phyloP scores from a whole-genome alignment of 371 early-diverging fungal species.

The Mortierella sp. region DNA sequence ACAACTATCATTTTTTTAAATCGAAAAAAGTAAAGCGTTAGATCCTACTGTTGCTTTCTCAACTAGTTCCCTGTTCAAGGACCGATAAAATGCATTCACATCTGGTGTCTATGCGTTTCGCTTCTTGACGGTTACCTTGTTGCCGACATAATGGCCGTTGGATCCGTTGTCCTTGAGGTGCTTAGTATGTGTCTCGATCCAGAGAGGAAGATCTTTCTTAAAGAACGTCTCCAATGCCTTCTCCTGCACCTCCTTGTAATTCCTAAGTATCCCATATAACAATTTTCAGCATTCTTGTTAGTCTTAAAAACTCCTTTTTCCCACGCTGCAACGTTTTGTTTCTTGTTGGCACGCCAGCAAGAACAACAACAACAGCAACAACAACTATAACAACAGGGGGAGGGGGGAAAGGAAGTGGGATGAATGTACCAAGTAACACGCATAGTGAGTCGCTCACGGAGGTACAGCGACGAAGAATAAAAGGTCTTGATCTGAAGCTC shows the following conservation, averaged over 20 bases:
- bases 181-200: conserved; percentile 46
- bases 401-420: background rate
- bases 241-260: conserved; percentile 44
- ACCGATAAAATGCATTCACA: no score
- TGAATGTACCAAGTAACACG: conserved; percentile 38
- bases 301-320: background rate
- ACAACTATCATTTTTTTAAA: conserved; percentile 16
- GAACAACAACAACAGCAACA: no score
- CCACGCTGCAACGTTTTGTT: background rate
- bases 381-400: background rate
- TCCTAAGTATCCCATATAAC: conserved; percentile 8
- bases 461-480: conserved; percentile 27
- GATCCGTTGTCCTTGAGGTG: conserved; percentile 47
- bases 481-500: conserved; percentile 44
- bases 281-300: background rate
- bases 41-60: background rate
- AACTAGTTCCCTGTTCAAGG: background rate
- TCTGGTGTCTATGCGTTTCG: background rate
- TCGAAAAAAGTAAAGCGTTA: background rate
- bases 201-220: conserved; percentile 18
- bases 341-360: no score
- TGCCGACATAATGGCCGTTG: conserved; percentile 48
- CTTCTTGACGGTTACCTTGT: conserved; percentile 20
- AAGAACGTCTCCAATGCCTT: conserved; percentile 22
- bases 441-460: conserved; percentile 38